These are phyloP conservation scores for Scheffersomyces stipitis DNA, from an alignment of 805 yeast species.

Conservation along the genomic window DNA sequence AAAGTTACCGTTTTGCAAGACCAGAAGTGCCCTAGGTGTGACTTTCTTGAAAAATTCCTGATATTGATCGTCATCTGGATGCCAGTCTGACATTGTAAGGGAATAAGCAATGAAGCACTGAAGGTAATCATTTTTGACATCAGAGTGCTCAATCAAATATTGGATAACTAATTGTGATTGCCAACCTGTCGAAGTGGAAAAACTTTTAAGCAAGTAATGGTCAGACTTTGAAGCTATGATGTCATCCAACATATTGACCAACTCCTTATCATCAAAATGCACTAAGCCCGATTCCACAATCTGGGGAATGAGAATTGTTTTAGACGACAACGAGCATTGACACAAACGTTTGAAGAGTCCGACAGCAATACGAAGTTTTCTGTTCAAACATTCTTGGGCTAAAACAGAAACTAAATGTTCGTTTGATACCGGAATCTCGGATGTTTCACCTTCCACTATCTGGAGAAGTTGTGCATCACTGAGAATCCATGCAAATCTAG, in stretches of 20 bases:
- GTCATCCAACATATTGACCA: slow-evolving; percentile 4
- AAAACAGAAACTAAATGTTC: slow-evolving; percentile 1
- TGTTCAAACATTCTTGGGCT: slow-evolving; percentile 1
- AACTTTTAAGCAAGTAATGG: slow-evolving; percentile 13
- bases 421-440: slow-evolving; percentile 5
- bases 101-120: slow-evolving; percentile 19
- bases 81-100: slow-evolving; percentile 4
- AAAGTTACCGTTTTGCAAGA: slow-evolving; percentile 1
- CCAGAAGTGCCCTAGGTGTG: slow-evolving; percentile 13
- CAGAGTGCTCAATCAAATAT: slow-evolving; percentile 10
- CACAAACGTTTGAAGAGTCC: slow-evolving; percentile 1
- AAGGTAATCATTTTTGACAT: slow-evolving; percentile 14
- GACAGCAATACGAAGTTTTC: not conserved
- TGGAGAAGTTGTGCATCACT: slow-evolving; percentile 20
- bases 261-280: slow-evolving; percentile 4
- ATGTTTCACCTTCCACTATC: slow-evolving; percentile 11
- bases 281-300: slow-evolving; percentile 10
- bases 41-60: slow-evolving; percentile 8
- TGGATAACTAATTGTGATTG: slow-evolving; percentile 3
- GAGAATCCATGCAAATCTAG: slow-evolving; percentile 26
- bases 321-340: not conserved
- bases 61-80: slow-evolving; percentile 1
- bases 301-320: slow-evolving; percentile 5
- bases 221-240: slow-evolving; percentile 5
- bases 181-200: slow-evolving; percentile 9